A percentile compares a stretch with the other conserved stretches of the same genome.
Conservation (phyloP, 2,329 filamentous ascomycete genomes). For the Cercospora berteroae region DNA sequence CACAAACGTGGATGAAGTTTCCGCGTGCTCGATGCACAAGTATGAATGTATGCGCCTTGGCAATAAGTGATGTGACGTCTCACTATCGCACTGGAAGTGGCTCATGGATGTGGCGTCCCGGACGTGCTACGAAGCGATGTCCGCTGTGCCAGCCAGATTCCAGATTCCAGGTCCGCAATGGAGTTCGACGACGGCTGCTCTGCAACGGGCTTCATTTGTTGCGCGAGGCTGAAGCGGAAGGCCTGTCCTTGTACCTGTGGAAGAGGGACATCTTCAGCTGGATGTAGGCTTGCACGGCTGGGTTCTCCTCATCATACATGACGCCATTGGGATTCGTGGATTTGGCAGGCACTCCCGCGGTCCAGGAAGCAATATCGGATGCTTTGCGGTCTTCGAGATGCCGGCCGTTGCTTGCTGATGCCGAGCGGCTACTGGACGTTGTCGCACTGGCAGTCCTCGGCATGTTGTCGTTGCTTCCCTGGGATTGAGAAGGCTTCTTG, state of each 20-base stretch:
- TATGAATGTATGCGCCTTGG: too few species aligned
- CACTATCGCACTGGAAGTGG: too few species aligned
- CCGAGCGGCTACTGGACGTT: slow-evolving; percentile 15
- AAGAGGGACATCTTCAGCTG: slow-evolving; percentile 39
- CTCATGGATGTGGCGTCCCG: neutral
- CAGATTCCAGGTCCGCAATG: neutral
- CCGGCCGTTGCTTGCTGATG: slow-evolving; percentile 20
- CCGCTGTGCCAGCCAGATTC: neutral
- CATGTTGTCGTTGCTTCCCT: slow-evolving; percentile 6
- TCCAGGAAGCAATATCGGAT: slow-evolving; percentile 34
- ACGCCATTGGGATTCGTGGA: slow-evolving; percentile 9
- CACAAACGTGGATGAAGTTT: too few species aligned
- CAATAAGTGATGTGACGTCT: too few species aligned
- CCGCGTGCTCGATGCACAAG: too few species aligned
- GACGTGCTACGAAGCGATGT: neutral
- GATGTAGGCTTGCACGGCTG: slow-evolving; percentile 38
- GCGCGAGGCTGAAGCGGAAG: neutral
- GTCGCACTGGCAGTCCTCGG: slow-evolving; percentile 11
- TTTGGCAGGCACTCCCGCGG: slow-evolving; percentile 26
- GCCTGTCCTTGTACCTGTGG: slow-evolving; percentile 20
- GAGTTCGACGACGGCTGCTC: neutral
- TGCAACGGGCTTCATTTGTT: neutral
- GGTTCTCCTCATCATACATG: slow-evolving; percentile 19
- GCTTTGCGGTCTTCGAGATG: slow-evolving; percentile 28
- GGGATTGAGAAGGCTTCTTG: neutral